Percentiles rank a stretch among this genome's conserved stretches.
These are phyloP conservation scores for Cercophora newfieldiana DNA, from an alignment of 495 filamentous ascomycete species.

Conservation along the genomic window DNA sequence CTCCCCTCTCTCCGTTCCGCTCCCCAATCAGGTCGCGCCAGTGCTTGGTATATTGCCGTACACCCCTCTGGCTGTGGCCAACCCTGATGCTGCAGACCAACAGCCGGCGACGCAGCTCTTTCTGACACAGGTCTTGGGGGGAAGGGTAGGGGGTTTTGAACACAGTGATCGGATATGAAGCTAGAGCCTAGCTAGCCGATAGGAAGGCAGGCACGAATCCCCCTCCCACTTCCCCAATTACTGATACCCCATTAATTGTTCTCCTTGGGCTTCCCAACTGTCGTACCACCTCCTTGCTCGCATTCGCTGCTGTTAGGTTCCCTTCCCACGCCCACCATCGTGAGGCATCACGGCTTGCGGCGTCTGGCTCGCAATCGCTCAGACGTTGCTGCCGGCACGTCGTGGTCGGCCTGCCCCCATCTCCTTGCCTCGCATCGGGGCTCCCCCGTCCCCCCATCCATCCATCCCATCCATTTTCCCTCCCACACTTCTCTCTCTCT, in stretches of 20 bases:
- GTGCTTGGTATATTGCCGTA: constrained; percentile 2
- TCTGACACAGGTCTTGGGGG: constrained; percentile 16
- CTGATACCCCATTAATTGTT: constrained; percentile 6
- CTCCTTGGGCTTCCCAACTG: not conserved
- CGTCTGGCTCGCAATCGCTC: constrained; percentile 5
- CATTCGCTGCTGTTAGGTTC: not conserved
- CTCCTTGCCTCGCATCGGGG: not conserved
- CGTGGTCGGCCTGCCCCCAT: constrained; percentile 2
- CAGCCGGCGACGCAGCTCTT: constrained; percentile 2
- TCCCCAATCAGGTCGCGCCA: not conserved
- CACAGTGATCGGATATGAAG: constrained; percentile 13
- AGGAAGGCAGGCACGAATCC: not conserved
- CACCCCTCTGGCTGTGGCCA: not conserved
- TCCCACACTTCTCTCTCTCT: not conserved
- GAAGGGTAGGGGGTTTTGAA: constrained; percentile 4
- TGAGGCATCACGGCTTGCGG: constrained; percentile 18
- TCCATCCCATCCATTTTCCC: constrained; percentile 9
- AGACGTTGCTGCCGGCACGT: constrained; percentile 20
- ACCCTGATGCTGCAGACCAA: not conserved
- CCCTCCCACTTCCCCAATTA: constrained; percentile 4
- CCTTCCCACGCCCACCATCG: constrained; percentile 5
- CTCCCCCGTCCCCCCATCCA: constrained; percentile 1
- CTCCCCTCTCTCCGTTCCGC: not conserved
- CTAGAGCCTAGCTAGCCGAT: constrained; percentile 1
- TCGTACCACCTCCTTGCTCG: not conserved